Conservation (phyloP, 2,329 filamentous ascomycete genomes). For the Diaporthe amygdali region DNA sequence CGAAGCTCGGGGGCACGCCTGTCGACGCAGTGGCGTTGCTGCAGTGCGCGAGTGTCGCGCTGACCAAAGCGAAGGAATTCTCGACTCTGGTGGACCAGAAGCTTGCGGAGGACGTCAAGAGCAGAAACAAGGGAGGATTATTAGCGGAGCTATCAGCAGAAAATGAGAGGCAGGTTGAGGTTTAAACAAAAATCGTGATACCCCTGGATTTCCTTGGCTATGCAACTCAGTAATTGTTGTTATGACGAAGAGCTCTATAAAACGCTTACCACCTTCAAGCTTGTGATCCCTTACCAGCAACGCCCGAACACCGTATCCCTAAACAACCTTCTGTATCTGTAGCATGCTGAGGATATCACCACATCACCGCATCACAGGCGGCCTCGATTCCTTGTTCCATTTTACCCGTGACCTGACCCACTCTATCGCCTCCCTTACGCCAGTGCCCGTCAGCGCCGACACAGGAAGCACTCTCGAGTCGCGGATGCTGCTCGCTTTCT, state of each 20-base stretch:
- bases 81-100: constrained; percentile 74
- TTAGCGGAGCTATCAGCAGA: constrained; percentile 81
- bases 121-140: constrained; percentile 78
- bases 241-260: background rate
- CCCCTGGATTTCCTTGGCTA: constrained; percentile 32
- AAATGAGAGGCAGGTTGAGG: constrained; percentile 70
- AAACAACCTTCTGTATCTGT: background rate
- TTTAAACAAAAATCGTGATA: constrained; percentile 40
- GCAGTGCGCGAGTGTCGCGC: constrained; percentile 74
- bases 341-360: constrained; percentile 11
- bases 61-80: constrained; percentile 82
- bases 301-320: constrained; percentile 4
- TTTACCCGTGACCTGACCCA: constrained; percentile 92
- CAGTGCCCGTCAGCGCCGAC: constrained; percentile 85
- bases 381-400: constrained; percentile 94
- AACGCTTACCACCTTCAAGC: background rate
- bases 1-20: constrained; percentile 85
- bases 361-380: constrained; percentile 86
- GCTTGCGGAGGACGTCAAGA: constrained; percentile 78
- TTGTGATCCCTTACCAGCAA: background rate
- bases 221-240: constrained; percentile 13
- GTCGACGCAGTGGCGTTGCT: constrained; percentile 82
- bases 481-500: constrained; percentile 83
- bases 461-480: constrained; percentile 92
- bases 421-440: constrained; percentile 94